These are phyloP conservation scores for Pseudonitzschia delicatissima DNA, from an alignment of 108 stramenopile species.

Conservation along the genomic window DNA sequence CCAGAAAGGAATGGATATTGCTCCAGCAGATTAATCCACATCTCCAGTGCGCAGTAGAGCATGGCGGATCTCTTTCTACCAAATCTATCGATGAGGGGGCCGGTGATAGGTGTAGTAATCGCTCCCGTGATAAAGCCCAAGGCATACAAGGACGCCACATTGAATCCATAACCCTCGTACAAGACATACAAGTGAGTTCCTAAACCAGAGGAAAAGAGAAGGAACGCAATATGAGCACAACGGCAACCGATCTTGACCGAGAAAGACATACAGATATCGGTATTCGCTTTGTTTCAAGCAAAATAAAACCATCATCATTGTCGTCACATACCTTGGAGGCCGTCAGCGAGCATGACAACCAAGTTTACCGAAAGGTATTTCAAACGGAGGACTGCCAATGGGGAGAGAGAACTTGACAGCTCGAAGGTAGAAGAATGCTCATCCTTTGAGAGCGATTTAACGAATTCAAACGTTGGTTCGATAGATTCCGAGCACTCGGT, in stretches of 20 bases:
- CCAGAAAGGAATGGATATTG: constrained; percentile 47
- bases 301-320: constrained; percentile 3
- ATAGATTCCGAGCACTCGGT: constrained; percentile 7
- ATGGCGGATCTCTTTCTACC: constrained; percentile 65
- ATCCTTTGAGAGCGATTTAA: background rate
- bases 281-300: no score
- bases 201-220: constrained; percentile 4
- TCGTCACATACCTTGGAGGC: constrained; percentile 42
- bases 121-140: constrained; percentile 48
- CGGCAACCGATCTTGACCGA: no score
- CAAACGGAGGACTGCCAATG: constrained; percentile 11
- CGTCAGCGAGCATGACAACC: constrained; percentile 50
- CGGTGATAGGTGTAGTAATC: constrained; percentile 56
- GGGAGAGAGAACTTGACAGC: background rate
- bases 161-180: constrained; percentile 53
- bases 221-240: background rate
- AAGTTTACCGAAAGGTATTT: constrained; percentile 38
- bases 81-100: constrained; percentile 64
- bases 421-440: background rate
- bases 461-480: background rate
- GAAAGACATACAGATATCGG: no score
- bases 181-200: constrained; percentile 52
- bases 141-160: constrained; percentile 45
- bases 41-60: constrained; percentile 76
- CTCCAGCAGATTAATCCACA: constrained; percentile 49